phyloP scores from a whole-genome alignment of 225 moss, liverwort and hornwort genomes.

The Rhytidiadelphus loreus region DNA sequence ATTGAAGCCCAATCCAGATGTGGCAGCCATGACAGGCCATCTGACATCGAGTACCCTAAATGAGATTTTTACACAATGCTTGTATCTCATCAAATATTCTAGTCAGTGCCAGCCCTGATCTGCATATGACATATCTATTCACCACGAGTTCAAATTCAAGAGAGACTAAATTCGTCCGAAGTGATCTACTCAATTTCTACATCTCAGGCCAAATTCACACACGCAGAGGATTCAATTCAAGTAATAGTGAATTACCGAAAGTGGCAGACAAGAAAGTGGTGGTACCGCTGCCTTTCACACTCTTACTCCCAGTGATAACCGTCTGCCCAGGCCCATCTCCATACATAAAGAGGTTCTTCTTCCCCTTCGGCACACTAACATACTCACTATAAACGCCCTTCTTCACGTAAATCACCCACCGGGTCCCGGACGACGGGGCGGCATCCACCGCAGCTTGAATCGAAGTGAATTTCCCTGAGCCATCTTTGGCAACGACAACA shows the following conservation, averaged over 20 bases:
- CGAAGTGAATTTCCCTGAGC: slow-evolving; percentile 30
- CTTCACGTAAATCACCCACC: slow-evolving; percentile 69
- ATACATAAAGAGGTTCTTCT: slow-evolving; percentile 49
- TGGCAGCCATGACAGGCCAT: not conserved
- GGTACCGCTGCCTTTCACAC: slow-evolving; percentile 35
- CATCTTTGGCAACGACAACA: slow-evolving; percentile 53
- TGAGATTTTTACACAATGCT: not conserved
- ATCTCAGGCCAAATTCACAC: not conserved
- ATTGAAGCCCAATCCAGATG: not conserved
- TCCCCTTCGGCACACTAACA: slow-evolving; percentile 32
- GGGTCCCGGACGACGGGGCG: slow-evolving; percentile 15
- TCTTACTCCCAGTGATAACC: slow-evolving; percentile 56
- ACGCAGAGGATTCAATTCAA: not conserved
- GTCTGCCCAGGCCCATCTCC: slow-evolving; percentile 68
- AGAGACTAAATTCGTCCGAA: not conserved
- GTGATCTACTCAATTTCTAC: not conserved
- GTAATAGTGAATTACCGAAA: slow-evolving; percentile 23
- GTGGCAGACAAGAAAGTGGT: slow-evolving; percentile 63
- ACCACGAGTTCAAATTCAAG: not conserved
- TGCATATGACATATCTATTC: not conserved
- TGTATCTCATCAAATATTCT: too few relatives aligned
- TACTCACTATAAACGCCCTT: slow-evolving; percentile 54
- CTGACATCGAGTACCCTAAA: not conserved
- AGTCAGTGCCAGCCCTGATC: not conserved
- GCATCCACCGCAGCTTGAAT: slow-evolving; percentile 54